Evolutionary conservation across 2,329 filamentous ascomycete species (phyloP).

Genomic region (Aciculosporium take): DNA sequence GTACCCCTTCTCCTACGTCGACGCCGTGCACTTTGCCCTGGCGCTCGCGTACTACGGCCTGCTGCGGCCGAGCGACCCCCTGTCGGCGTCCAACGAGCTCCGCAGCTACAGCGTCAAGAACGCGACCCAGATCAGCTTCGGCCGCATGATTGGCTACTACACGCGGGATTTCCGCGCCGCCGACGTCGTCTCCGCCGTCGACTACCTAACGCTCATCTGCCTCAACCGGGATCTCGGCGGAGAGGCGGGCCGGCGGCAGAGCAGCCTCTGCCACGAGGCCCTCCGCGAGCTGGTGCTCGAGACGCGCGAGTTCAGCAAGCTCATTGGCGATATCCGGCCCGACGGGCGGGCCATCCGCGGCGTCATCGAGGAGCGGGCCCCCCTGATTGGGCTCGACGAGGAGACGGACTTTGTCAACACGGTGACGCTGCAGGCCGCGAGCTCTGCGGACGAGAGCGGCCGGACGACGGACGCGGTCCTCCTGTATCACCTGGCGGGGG

Average conservation of each 20-base stretch:
- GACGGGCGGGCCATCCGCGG: conserved; percentile 79
- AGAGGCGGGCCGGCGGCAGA: conserved; percentile 60
- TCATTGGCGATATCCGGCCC: conserved; percentile 79
- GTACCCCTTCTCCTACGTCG: conserved; percentile 81
- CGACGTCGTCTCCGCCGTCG: conserved; percentile 75
- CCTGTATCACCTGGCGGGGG: conserved; percentile 83
- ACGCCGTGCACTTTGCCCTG: conserved; percentile 89
- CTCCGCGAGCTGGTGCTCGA: conserved; percentile 91
- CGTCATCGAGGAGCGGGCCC: conserved; percentile 71
- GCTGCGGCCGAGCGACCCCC: conserved; percentile 72
- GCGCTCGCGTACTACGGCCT: conserved; percentile 81
- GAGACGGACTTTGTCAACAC: conserved; percentile 76
- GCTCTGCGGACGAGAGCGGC: conserved; percentile 86
- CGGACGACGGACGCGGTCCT: conserved; percentile 87
- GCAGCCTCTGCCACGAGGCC: conserved; percentile 77
- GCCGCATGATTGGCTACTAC: conserved; percentile 85
- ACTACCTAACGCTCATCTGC: conserved; percentile 85
- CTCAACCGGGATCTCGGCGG: conserved; percentile 74
- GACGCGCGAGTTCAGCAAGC: conserved; percentile 84
- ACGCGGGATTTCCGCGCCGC: conserved; percentile 90
- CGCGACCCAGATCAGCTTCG: conserved; percentile 81
- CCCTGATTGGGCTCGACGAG: conserved; percentile 64
- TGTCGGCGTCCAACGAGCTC: conserved; percentile 56
- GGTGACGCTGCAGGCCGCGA: conserved; percentile 87
- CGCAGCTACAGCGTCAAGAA: conserved; percentile 52